Conservation (phyloP, 495 filamentous ascomycete genomes). For the Margaritispora aquatica region DNA sequence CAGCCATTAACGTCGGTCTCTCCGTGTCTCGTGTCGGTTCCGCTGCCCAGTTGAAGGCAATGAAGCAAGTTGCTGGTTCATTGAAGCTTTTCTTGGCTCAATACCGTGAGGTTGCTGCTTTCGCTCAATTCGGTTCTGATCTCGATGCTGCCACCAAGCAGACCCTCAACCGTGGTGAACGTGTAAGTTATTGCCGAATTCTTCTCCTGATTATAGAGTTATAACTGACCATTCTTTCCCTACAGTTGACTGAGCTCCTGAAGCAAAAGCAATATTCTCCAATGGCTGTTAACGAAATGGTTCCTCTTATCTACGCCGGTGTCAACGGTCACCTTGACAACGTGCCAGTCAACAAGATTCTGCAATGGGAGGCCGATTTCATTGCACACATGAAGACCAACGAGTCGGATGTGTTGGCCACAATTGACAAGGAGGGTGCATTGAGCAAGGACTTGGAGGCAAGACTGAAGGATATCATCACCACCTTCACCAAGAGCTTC, state of each 20-base stretch:
- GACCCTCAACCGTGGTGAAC: conserved; percentile 97
- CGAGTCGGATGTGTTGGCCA: conserved; percentile 74
- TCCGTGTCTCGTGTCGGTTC: conserved; percentile 99
- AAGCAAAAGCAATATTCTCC: conserved; percentile 99
- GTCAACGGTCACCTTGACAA: conserved; percentile 70
- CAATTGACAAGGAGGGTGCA: conserved; percentile 94
- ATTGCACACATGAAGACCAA: conserved; percentile 83
- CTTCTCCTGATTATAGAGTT: neutral
- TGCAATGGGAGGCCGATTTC: conserved; percentile 79
- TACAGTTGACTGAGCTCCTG: conserved; percentile 80
- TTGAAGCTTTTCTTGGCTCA: conserved; percentile 99
- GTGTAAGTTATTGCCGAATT: conserved; percentile 57
- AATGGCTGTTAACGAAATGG: conserved; percentile 99
- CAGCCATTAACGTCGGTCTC: conserved; percentile 99
- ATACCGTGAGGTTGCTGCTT: conserved; percentile 99
- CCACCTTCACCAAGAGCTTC: conserved; percentile 92
- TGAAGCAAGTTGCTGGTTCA: conserved; percentile 99
- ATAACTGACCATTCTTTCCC: conserved; percentile 10
- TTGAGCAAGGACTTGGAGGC: conserved; percentile 92
- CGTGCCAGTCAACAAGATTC: conserved; percentile 26
- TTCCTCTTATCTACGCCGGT: conserved; percentile 98
- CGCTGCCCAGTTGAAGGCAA: conserved; percentile 99
- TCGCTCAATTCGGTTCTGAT: conserved; percentile 99
- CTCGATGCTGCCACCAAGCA: conserved; percentile 98
- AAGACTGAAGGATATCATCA: conserved; percentile 73